These are phyloP conservation scores for Volvariella surrecta DNA, from an alignment of 1,284 basidiomycete species.

Conservation along the genomic window DNA sequence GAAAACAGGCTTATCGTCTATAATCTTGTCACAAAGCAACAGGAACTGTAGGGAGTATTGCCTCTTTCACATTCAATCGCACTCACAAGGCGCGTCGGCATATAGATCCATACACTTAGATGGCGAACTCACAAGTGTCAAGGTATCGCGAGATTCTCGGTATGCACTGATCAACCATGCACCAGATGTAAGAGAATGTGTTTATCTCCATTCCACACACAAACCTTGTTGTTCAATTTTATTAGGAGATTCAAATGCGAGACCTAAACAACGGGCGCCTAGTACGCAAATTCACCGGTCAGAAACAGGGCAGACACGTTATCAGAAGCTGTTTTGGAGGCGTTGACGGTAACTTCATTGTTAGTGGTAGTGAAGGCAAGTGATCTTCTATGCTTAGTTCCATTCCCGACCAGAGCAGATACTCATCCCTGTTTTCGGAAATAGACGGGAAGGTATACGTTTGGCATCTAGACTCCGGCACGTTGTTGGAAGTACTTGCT, in stretches of 20 bases:
- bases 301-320: slow-evolving; percentile 74
- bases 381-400: slow-evolving; percentile 12
- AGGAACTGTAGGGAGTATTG: slow-evolving; percentile 53
- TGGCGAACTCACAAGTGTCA: slow-evolving; percentile 82
- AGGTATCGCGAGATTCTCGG: slow-evolving; percentile 81
- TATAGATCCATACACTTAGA: slow-evolving; percentile 57
- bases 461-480: slow-evolving; percentile 87
- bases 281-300: slow-evolving; percentile 75
- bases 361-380: slow-evolving; percentile 92
- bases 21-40: slow-evolving; percentile 56
- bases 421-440: slow-evolving; percentile 7
- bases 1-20: slow-evolving; percentile 71
- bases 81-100: slow-evolving; percentile 1
- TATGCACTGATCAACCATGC: slow-evolving; percentile 84
- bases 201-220: slow-evolving; percentile 3
- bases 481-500: slow-evolving; percentile 72
- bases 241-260: slow-evolving; percentile 85
- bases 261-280: slow-evolving; percentile 65
- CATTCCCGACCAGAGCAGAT: slow-evolving; percentile 1
- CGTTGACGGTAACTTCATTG: slow-evolving; percentile 81
- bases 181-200: slow-evolving; percentile 59
- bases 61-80: slow-evolving; percentile 10
- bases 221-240: slow-evolving; percentile 8
- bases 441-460: slow-evolving; percentile 87
- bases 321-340: slow-evolving; percentile 94